Conservation (phyloP, 768 basidiomycete genomes). For the Guyanaporus albipodus region DNA sequence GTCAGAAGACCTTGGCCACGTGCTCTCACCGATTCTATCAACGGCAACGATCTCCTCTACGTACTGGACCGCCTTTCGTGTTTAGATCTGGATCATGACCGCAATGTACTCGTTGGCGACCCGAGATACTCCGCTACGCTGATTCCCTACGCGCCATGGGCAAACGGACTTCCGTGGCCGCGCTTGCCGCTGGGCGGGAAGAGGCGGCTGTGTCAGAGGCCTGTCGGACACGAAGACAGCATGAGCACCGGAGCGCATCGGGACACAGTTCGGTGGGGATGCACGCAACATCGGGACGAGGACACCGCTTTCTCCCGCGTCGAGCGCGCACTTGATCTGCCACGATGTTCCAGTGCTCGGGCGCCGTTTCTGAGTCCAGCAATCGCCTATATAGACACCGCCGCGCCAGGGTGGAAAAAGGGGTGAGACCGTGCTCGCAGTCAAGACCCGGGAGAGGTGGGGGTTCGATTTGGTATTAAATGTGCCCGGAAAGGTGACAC, state of each 20-base stretch:
- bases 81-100: constrained; percentile 69
- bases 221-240: constrained; percentile 56
- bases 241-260: too few species aligned
- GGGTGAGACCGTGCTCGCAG: constrained; percentile 63
- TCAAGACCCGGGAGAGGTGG: constrained; percentile 65
- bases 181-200: constrained; percentile 62
- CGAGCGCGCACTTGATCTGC: constrained; percentile 71
- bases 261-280: too few species aligned
- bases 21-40: constrained; percentile 53
- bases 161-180: constrained; percentile 64
- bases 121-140: constrained; percentile 47
- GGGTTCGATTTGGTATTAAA: constrained; percentile 54
- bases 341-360: constrained; percentile 51
- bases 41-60: constrained; percentile 56
- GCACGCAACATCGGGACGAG: constrained; percentile 61
- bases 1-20: neutral
- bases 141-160: constrained; percentile 56
- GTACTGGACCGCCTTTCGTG: constrained; percentile 53
- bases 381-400: constrained; percentile 54
- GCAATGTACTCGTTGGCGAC: constrained; percentile 53
- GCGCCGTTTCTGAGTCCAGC: constrained; percentile 40
- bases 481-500: constrained; percentile 58
- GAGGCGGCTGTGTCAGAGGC: too few species aligned
- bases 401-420: constrained; percentile 50
- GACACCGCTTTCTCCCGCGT: constrained; percentile 62